Evolutionary conservation across 2,329 filamentous ascomycete species (phyloP).

Genomic region (Diplodia sapinea): DNA sequence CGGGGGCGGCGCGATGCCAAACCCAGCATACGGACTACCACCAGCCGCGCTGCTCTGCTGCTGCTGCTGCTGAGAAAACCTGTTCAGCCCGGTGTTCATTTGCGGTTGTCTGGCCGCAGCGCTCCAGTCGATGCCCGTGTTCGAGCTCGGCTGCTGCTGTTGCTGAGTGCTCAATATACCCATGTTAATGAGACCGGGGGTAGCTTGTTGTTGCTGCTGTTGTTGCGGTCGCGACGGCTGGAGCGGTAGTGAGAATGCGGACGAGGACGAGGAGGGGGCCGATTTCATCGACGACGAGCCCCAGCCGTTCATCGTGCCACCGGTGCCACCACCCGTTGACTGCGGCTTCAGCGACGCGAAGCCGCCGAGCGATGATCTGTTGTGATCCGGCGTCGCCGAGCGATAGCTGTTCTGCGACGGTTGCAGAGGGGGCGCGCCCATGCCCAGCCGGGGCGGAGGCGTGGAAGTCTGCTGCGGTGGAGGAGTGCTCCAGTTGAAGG

Average conservation of each 20-base stretch:
- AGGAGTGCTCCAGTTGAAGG: slow-evolving; percentile 56
- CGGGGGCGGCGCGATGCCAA: slow-evolving; percentile 49
- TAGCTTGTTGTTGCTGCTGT: slow-evolving; percentile 29
- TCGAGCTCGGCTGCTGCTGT: slow-evolving; percentile 30
- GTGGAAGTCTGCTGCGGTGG: slow-evolving; percentile 35
- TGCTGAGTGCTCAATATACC: slow-evolving; percentile 23
- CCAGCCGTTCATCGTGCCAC: slow-evolving; percentile 12
- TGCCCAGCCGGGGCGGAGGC: slow-evolving; percentile 17
- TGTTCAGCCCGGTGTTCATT: not conserved
- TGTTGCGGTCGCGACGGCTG: slow-evolving; percentile 45
- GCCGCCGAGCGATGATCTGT: slow-evolving; percentile 57
- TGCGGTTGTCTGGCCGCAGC: not conserved
- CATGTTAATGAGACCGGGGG: slow-evolving; percentile 28
- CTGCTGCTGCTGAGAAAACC: not conserved
- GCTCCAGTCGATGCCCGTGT: slow-evolving; percentile 12
- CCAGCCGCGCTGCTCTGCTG: slow-evolving; percentile 30
- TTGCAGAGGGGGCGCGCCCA: not conserved
- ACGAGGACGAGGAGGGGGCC: not conserved
- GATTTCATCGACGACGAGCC: slow-evolving; percentile 41
- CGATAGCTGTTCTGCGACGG: not conserved
- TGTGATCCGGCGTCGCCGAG: slow-evolving; percentile 36
- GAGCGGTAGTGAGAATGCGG: slow-evolving; percentile 46
- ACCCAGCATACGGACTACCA: slow-evolving; percentile 44
- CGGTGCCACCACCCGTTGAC: slow-evolving; percentile 3
- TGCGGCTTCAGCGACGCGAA: slow-evolving; percentile 56